Evolutionary conservation across 768 basidiomycete species (phyloP), one percentile per base, ranked within the genome.

Genomic region (Suillus bovinus): DNA sequence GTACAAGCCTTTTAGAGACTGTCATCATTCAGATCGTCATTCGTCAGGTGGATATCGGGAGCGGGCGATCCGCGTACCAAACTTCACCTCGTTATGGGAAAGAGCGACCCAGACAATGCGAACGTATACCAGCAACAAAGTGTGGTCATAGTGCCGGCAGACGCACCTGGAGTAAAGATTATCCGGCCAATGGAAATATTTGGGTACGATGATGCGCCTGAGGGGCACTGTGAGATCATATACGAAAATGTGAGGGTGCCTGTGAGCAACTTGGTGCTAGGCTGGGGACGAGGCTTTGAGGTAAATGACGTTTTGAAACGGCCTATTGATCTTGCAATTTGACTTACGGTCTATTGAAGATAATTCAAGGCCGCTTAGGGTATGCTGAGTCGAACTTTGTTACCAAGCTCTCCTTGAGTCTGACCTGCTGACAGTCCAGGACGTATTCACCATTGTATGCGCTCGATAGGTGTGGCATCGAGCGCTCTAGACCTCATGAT

Each of bases 371-470:
- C 47, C 92, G 96, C 65, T 87, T 98, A 58, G 96, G 95, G 91
- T 91, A 72, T 53, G 82, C 70, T 34, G 41, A 20, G 13, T 60
- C 47, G 47, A 41, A 27, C 55, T 36, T 41, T 36, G 1, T 56
- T 59, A 3, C 39, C 46, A 2, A 17, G 31, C 22, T 29, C 56
- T 62, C 27, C 57, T 2, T 65, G 39, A 56, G 41, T 58, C 50
- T 54, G 66, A 44, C 53, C 49, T 27, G 8, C 41, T 67, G 44
- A 41, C 24, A 94, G 93, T 46, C 95, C 95, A 57, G 95, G 95
- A n/a, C 89, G 95, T 60, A 91, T 96, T 68, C 95, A 96, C 70
- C 93, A 96, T 72, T 97, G 96, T 81, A 99, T 99, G 97, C 88
- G 97, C 42, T 91, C 93, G 9, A 93, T 99, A 62, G 97, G 97